Conservation (phyloP, 352 stramenopile species). For the Phytophthora quininea region DNA sequence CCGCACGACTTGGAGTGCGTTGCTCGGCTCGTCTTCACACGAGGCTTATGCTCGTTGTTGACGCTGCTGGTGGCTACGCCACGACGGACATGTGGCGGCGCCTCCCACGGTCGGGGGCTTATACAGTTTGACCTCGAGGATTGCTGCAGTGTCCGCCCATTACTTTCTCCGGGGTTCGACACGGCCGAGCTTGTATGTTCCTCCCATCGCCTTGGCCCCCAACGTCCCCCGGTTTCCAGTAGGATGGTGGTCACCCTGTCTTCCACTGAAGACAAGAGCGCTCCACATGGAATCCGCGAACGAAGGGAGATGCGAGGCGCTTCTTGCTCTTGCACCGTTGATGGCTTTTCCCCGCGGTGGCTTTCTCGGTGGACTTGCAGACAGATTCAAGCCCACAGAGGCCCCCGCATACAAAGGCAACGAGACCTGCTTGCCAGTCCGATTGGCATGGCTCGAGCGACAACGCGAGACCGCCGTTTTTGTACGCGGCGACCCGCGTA, state of each 20-base stretch:
- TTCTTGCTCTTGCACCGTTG: constrained; percentile 29
- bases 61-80: too few species aligned
- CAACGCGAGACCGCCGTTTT: constrained; percentile 28
- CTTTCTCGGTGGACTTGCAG: constrained; percentile 35
- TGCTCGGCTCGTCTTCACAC: background rate
- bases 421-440: background rate
- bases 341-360: constrained; percentile 29
- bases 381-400: constrained; percentile 27
- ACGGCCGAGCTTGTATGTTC: constrained; percentile 18
- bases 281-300: constrained; percentile 43
- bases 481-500: constrained; percentile 26
- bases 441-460: constrained; percentile 24
- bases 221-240: constrained; percentile 25
- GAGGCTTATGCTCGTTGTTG: too few species aligned
- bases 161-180: constrained; percentile 25
- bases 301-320: constrained; percentile 16
- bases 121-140: constrained; percentile 25
- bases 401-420: too few species aligned
- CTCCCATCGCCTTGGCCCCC: constrained; percentile 27
- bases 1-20: background rate
- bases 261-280: constrained; percentile 9
- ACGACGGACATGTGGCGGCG: too few species aligned
- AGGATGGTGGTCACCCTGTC: constrained; percentile 39
- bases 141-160: constrained; percentile 6
- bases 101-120: constrained; percentile 21